These are phyloP conservation scores for Lentinula edodes DNA, from an alignment of 768 basidiomycete genomes.

Conservation along the genomic window DNA sequence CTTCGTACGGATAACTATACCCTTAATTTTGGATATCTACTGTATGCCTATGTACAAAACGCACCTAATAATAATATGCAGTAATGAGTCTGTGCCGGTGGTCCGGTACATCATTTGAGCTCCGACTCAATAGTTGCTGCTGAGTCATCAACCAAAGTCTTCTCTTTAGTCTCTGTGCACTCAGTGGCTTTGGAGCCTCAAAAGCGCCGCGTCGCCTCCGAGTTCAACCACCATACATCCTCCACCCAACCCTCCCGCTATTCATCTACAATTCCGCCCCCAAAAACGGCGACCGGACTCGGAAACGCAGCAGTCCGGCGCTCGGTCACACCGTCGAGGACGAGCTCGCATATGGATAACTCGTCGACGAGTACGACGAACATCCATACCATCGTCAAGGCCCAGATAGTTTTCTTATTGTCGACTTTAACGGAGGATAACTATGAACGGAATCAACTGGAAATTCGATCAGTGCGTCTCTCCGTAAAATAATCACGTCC, in stretches of 20 bases:
- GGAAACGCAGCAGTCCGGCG: conserved; percentile 60
- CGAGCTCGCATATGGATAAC: conserved; percentile 77
- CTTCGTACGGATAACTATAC: not conserved
- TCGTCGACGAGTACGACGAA: conserved; percentile 66
- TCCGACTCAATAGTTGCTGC: not conserved
- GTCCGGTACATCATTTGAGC: not conserved
- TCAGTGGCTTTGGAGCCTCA: not conserved
- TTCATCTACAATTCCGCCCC: conserved; percentile 17
- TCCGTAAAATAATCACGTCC: conserved; percentile 11
- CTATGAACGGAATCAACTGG: conserved; percentile 88
- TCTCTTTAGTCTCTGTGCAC: not conserved
- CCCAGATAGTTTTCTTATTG: conserved; percentile 96
- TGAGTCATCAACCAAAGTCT: not conserved
- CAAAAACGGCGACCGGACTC: conserved; percentile 68
- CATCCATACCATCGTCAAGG: conserved; percentile 90
- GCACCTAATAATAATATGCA: no score
- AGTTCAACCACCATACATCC: conserved; percentile 10
- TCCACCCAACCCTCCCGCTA: conserved; percentile 24
- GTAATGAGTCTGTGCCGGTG: not conserved
- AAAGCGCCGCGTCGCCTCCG: conserved; percentile 1
- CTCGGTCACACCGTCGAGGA: conserved; percentile 74
- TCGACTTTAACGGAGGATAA: conserved; percentile 96
- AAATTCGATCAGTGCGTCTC: conserved; percentile 86
- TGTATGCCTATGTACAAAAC: not conserved
- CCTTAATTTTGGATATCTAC: not conserved